Conservation (phyloP, 768 basidiomycete genomes). For the Chalciporus sphaerocephalus region DNA sequence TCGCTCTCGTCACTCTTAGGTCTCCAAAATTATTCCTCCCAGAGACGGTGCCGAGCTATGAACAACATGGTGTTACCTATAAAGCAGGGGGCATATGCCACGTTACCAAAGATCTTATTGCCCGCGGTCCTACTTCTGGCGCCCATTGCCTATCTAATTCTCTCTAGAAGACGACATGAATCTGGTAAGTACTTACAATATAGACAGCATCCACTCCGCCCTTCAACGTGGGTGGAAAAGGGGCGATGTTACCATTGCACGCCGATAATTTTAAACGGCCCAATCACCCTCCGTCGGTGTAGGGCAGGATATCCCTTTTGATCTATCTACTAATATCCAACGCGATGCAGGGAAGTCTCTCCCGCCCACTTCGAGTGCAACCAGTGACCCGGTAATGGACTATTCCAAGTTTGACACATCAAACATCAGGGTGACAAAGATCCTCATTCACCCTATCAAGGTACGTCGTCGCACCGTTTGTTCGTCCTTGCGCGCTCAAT, state of each 20-base stretch:
- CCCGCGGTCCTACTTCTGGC: slow-evolving; percentile 8
- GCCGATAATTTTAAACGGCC: not conserved
- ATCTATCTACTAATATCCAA: slow-evolving; percentile 8
- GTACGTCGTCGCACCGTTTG: slow-evolving; percentile 21
- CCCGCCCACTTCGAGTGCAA: not conserved
- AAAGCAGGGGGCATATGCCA: slow-evolving; percentile 1
- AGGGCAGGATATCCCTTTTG: not conserved
- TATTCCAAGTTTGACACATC: slow-evolving; percentile 28
- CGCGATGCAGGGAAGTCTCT: slow-evolving; percentile 5
- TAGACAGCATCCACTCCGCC: not conserved
- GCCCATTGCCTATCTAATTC: slow-evolving; percentile 16
- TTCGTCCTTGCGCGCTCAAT: not conserved
- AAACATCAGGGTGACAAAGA: slow-evolving; percentile 46
- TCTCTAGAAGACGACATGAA: slow-evolving; percentile 1
- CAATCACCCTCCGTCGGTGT: not conserved
- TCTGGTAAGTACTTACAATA: slow-evolving; percentile 12
- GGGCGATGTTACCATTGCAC: not conserved
- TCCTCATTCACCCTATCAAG: slow-evolving; percentile 69
- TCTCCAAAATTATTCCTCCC: not conserved
- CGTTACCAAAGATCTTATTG: slow-evolving; percentile 12
- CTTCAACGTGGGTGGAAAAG: slow-evolving; percentile 2
- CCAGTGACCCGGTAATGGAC: slow-evolving; percentile 1
- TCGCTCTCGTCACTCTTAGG: no score
- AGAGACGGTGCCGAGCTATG: not conserved
- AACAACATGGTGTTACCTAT: no score